These are phyloP conservation scores for Mucor sp. DNA, from an alignment of 371 early-diverging fungal genomes.

Conservation along the genomic window DNA sequence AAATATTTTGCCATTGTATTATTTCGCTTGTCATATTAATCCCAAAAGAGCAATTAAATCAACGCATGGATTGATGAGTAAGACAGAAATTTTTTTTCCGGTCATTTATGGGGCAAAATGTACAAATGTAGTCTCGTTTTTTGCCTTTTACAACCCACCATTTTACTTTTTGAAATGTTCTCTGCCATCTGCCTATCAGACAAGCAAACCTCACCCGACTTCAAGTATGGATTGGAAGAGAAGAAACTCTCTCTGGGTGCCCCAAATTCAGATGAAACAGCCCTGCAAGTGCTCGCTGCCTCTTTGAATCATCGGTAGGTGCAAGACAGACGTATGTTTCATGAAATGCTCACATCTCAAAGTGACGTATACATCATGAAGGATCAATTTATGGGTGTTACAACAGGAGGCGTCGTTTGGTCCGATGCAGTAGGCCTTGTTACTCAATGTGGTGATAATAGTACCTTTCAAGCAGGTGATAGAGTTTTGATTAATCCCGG, in stretches of 20 bases:
- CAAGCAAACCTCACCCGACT: too few species aligned
- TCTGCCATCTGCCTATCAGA: background rate
- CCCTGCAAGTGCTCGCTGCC: too few species aligned
- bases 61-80: background rate
- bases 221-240: too few species aligned
- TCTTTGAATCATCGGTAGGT: too few species aligned
- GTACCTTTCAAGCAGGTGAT: slow-evolving; percentile 19
- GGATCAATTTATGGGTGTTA: slow-evolving; percentile 44
- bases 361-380: slow-evolving; percentile 65
- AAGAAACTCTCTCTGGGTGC: too few species aligned
- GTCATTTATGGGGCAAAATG: background rate
- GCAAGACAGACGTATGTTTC: background rate
- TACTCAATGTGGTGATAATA: slow-evolving; percentile 7
- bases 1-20: background rate
- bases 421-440: slow-evolving; percentile 65
- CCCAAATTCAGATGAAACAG: too few species aligned
- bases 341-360: background rate
- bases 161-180: background rate
- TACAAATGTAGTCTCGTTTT: background rate
- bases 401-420: slow-evolving; percentile 53
- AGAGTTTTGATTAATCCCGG: slow-evolving; percentile 58
- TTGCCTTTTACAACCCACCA: background rate
- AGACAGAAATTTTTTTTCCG: background rate
- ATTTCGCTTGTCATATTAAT: background rate
- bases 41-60: background rate